Evolutionary conservation across 2,329 filamentous ascomycete genomes (phyloP).

Genomic region (Myotisia sp.): DNA sequence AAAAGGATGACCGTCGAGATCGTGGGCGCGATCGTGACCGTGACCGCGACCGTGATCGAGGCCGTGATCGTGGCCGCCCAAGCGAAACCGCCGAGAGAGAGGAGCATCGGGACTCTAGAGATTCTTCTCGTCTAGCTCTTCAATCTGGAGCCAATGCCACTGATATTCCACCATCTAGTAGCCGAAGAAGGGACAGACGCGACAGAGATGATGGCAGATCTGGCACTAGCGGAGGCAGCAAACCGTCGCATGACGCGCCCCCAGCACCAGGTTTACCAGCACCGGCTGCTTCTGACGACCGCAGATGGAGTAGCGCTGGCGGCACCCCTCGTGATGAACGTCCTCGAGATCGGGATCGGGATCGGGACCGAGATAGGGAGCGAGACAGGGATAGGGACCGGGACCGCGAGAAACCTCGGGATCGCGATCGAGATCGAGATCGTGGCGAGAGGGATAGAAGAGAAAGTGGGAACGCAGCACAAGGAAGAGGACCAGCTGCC

Average conservation of each 20-base stretch:
- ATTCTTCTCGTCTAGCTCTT: conserved; percentile 6
- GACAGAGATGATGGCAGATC: conserved; percentile 6
- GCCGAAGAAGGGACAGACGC: conserved; percentile 7
- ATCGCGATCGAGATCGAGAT: conserved; percentile 8
- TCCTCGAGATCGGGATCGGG: conserved; percentile 6
- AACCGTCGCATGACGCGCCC: conserved; percentile 1
- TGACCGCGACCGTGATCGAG: conserved; percentile 15
- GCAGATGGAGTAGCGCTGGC: conserved; percentile 8
- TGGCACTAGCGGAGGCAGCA: conserved; percentile 1
- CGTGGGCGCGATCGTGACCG: conserved; percentile 18
- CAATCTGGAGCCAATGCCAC: conserved; percentile 2
- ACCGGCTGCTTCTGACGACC: conserved; percentile 2
- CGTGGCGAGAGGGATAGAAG: conserved; percentile 6
- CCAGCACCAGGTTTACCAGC: conserved; percentile 6
- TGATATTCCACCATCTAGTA: conserved; percentile 2
- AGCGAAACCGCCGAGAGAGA: conserved; percentile 4
- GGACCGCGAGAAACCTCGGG: conserved; percentile 12
- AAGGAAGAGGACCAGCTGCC: conserved; percentile 4
- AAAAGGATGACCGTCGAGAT: conserved; percentile 26
- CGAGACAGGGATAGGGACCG: conserved; percentile 9
- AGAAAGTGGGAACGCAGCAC: conserved; percentile 4
- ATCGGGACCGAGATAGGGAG: conserved; percentile 11
- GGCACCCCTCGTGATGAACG: conserved; percentile 6
- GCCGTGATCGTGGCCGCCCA: conserved; percentile 17
- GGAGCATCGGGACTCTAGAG: conserved; percentile 7